Evolutionary conservation across 768 basidiomycete species (phyloP).

Genomic region (Tricholoma furcatifolium): DNA sequence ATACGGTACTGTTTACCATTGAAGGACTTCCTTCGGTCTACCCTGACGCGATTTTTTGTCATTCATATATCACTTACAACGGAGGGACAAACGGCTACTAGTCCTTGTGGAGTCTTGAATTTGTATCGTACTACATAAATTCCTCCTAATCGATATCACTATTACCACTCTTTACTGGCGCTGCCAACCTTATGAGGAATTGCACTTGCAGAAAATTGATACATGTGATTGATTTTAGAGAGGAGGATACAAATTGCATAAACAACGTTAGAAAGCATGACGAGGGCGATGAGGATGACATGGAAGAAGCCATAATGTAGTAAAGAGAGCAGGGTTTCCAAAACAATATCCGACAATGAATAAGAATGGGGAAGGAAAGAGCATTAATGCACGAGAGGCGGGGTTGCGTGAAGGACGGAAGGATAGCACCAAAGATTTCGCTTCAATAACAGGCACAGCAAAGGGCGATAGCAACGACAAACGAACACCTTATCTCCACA

Average conservation of each 20-base stretch:
- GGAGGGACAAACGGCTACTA: too few relatives aligned
- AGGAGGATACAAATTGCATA: constrained; percentile 7
- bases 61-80: too few relatives aligned
- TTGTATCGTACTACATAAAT: too few relatives aligned
- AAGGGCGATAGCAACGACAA: constrained; percentile 8
- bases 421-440: constrained; percentile 8
- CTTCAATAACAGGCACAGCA: constrained; percentile 6
- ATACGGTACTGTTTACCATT: too few relatives aligned
- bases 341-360: constrained; percentile 10
- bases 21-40: too few relatives aligned
- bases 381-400: not conserved
- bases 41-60: too few relatives aligned
- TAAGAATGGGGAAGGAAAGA: not conserved
- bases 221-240: constrained; percentile 1
- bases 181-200: too few relatives aligned
- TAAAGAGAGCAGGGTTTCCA: constrained; percentile 13
- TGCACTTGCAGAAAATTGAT: not conserved
- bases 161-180: too few relatives aligned
- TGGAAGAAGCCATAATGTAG: constrained; percentile 8
- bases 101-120: too few relatives aligned
- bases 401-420: constrained; percentile 1
- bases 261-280: constrained; percentile 4
- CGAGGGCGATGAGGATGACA: constrained; percentile 6
- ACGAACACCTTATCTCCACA: not conserved
- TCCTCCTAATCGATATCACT: too few relatives aligned